Evolutionary conservation across 106 monocot species (phyloP).

Genomic region (Xerophyta viscosa): DNA sequence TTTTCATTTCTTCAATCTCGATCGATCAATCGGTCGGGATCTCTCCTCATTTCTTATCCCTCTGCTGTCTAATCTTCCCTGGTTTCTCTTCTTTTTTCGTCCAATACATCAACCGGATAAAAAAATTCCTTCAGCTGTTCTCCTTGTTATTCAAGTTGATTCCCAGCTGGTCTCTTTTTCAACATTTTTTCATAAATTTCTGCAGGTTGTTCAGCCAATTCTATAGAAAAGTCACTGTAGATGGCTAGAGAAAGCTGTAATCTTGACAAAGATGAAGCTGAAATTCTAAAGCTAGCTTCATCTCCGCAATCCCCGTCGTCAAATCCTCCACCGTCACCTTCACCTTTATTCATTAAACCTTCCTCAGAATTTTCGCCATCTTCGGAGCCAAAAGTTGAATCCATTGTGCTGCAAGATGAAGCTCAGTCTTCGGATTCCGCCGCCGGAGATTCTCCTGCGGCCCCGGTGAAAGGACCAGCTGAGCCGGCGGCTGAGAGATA

Average conservation of each 20-base stretch:
- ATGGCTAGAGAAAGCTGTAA: slow-evolving; percentile 11
- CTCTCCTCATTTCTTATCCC: not conserved
- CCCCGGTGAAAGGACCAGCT: not conserved
- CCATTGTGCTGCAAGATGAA: not conserved
- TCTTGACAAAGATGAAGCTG: slow-evolving; percentile 13
- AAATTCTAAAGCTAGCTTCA: slow-evolving; percentile 7
- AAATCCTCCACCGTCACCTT: not conserved
- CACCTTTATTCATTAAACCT: slow-evolving; percentile 4
- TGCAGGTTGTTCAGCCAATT: too few species aligned
- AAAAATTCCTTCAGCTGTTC: too few species aligned
- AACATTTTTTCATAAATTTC: not conserved
- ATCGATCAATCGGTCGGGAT: not conserved
- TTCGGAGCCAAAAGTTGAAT: not conserved
- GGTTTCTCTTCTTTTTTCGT: not conserved
- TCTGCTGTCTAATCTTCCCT: not conserved
- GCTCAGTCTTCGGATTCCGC: not conserved
- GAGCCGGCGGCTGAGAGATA: too few species aligned
- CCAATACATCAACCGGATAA: not conserved
- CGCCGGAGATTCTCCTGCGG: too few species aligned
- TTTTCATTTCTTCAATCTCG: not conserved
- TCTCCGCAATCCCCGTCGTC: not conserved
- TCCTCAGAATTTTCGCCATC: not conserved
- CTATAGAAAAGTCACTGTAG: not conserved
- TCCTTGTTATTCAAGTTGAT: too few species aligned
- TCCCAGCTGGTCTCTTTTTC: not conserved